Evolutionary conservation across 768 basidiomycete genomes (phyloP).

Genomic region (Porpolomopsis calyptriformis): DNA sequence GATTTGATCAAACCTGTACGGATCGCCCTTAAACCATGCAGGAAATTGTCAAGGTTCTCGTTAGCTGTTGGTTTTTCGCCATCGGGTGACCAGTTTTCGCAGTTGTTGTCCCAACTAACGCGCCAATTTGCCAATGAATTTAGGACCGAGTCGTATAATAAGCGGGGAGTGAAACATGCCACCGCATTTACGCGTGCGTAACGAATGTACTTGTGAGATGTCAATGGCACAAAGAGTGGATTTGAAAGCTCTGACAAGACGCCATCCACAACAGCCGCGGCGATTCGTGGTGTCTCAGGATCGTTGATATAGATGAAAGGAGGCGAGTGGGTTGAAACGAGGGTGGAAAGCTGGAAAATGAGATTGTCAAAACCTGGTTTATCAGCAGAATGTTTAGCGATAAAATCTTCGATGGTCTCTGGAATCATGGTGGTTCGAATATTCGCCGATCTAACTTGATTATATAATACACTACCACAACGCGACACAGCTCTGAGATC

Average conservation of each 20-base stretch:
- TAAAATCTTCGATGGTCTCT: background rate
- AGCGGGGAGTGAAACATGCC: conserved; percentile 47
- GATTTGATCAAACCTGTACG: conserved; percentile 18
- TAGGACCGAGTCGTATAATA: conserved; percentile 58
- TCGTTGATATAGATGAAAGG: conserved; percentile 64
- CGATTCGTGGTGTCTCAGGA: conserved; percentile 36
- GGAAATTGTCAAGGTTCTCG: conserved; percentile 55
- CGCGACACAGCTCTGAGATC: too few species aligned
- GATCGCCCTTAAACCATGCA: conserved; percentile 50
- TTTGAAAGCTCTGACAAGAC: conserved; percentile 5
- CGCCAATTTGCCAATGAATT: conserved; percentile 49
- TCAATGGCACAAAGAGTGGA: background rate
- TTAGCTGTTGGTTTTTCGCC: conserved; percentile 20
- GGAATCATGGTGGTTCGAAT: too few species aligned
- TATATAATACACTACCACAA: too few species aligned
- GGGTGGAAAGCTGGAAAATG: conserved; percentile 23
- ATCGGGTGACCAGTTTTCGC: conserved; percentile 40
- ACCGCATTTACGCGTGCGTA: conserved; percentile 41
- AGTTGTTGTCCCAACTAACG: conserved; percentile 51
- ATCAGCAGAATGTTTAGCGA: background rate
- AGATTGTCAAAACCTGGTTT: conserved; percentile 12
- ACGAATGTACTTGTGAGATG: background rate
- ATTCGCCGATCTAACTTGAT: too few species aligned
- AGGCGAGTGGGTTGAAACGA: conserved; percentile 36
- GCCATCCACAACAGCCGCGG: conserved; percentile 30